Evolutionary conservation across 23 red algal genomes (phyloP), one percentile per base, ranked within the genome.

Genomic region (Agarophyton chilense): DNA sequence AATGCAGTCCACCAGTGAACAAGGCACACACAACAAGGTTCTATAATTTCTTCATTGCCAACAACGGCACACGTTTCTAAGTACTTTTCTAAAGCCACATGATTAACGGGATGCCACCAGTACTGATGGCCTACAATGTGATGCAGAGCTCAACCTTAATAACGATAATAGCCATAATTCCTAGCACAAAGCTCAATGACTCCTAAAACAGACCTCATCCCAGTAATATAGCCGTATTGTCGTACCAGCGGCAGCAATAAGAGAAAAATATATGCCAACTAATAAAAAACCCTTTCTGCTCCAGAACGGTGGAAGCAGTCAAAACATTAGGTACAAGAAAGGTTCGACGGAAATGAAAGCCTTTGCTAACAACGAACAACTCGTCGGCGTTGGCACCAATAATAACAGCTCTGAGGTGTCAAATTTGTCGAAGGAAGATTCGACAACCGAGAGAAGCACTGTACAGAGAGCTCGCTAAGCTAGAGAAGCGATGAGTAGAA

Each of bases 231-330:
- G n/a, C 76, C 58, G 71, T 55, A 92, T 83, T 4, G 46, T 13
- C 57, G 40, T 62, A 18, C 41, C 79, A 5, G 88, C 88, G 5
- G 88, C 88, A 2, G 88, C 79, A 61, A 62, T 83, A 12, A 92
- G 57, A 10, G 88, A 65, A 92, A 92, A 28, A 92, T 83, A 16
- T 82, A 92, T 4, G 88, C 88, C 88, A 77, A 92, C 88, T 77
- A 83, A 22, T 62, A 82, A 21, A 92, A 40, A 29, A 44, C 42
- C 60, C 82, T 83, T 22, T 77, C 38, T 14, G 46, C 13, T 70
- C 50, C 77, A 82, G 52, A 92, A 83, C 35, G 77, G 72, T 0
- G 88, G 88, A 12, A 92, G 55, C 47, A 92, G 88, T 8, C 88
- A 77, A 28, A 83, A 52, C 67, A 92, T 82, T 24, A 92, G 53